phyloP scores from a whole-genome alignment of 345 rosid genomes.

The Salix viminalis region DNA sequence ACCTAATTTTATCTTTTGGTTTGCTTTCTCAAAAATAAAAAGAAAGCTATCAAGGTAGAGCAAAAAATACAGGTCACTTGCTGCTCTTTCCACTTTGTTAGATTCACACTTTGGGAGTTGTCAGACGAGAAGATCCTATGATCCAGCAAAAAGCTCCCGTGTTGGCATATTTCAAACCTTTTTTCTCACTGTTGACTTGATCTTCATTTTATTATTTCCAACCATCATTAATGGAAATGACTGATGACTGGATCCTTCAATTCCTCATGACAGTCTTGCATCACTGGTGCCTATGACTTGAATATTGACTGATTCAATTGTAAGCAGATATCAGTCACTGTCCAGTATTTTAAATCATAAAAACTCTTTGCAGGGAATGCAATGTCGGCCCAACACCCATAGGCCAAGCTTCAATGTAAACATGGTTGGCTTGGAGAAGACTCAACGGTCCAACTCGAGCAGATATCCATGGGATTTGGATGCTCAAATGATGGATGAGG shows the following conservation, averaged over 20 bases:
- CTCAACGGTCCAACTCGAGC: constrained; percentile 76
- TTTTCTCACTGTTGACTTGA: background rate
- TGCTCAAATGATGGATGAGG: constrained; percentile 90
- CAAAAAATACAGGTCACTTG: background rate
- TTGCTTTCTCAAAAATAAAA: background rate
- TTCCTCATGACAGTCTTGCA: background rate
- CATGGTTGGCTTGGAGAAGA: constrained; percentile 87
- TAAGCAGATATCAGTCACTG: background rate
- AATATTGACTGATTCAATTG: background rate
- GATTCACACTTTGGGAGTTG: background rate
- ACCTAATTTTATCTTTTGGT: background rate
- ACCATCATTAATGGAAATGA: background rate
- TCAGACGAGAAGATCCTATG: background rate
- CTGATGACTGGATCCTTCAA: background rate
- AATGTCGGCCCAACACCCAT: constrained; percentile 94
- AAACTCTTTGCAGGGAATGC: constrained; percentile 69
- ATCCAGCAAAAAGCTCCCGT: background rate
- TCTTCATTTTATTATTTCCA: background rate
- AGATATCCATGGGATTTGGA: constrained; percentile 87
- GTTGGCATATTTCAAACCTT: background rate
- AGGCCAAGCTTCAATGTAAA: constrained; percentile 94
- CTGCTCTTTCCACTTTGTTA: background rate
- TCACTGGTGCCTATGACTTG: background rate
- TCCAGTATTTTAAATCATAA: background rate
- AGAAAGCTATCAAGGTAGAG: background rate